Evolutionary conservation across 2,329 filamentous ascomycete genomes (phyloP), one percentile per base, ranked within the genome.

Genomic region (Verticillium tricorpus): DNA sequence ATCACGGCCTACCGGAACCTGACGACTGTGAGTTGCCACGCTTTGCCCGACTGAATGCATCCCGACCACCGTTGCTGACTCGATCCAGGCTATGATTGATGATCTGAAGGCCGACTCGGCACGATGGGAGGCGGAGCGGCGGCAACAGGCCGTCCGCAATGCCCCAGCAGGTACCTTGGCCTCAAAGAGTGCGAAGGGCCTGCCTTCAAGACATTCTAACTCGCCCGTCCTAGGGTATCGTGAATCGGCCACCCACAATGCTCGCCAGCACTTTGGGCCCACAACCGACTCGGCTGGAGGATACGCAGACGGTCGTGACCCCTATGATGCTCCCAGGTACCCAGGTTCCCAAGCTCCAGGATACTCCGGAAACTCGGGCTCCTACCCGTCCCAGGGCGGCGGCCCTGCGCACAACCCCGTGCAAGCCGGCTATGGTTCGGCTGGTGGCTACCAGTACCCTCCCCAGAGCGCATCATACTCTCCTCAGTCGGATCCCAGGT

Each of bases 1-100:
- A 91, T 93, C 73, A 91, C 87, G 57, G 90, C 89, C 65, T 93
- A 93, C 76, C 85, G 90, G 66, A 91, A 92, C 72, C 77, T 93
- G 71, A 93, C 90, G 68, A 88, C 88, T 70, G 90, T 92, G 83
- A 79, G 88, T 78, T 56, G 7, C 32, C 28, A 45, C 50, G 19
- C 15, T 28, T 59, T 57, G 17, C 32, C 62, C 54, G 62, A 68
- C 71, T 45, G 28, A 28, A 34, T 19, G n/a, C 58, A 28, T 56
- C 32, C 35, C 11, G 31, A 39, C 9, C 25, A 25, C 34, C 56
- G 25, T 60, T 50, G 61, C 69, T 74, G 61, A 69, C 61, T 50
- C 31, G 19, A 22, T 40, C n/a, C 67, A 87, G 84, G 83, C 84
- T 62, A 87, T 87, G 84, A 87, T 87, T 60, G 83, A 85, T 71